Evolutionary conservation across 352 stramenopile species (phyloP), one percentile per base, ranked within the genome.

Genomic region (Pythium chondricola): DNA sequence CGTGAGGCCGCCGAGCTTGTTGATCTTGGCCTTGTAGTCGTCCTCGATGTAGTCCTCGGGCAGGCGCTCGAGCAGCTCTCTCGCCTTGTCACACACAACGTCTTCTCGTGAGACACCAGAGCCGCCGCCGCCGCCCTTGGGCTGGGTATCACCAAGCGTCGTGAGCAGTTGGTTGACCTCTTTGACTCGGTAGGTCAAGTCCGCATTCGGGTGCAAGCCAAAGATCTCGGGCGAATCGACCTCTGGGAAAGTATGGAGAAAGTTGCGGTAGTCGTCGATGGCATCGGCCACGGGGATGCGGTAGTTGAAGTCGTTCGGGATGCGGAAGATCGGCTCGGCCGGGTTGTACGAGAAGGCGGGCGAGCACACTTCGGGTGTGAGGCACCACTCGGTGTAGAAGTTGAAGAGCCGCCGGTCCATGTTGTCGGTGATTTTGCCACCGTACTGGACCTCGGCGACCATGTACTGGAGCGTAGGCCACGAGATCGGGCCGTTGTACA

Each of bases 391-490:
- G 14, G 93, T 95, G 65, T 99, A 99, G 31, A 90, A 98, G 58
- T 97, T 97, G 61, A 99, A 98, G 39, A 99, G 70, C 18, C 95
- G 75, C 0, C 96, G 92, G 58, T 99, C 96, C 63, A 99, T 84
- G 50, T 98, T 97, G 70, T 99, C 97, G 9, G 96, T 99, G 60
- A 99, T 98, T 64, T 99, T 99, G 58, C 96, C 96, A 35, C 96
- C 96, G 69, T 99, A 99, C 60, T 99, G 93, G 11, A 97, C 95
- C 65, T 98, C 96, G 8, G 91, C 88, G 22, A 99, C 95, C 94
- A 99, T 98, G 70, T 99, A 99, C 77, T 98, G 93, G 51, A 99
- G 90, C 20, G 96, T 98, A 7, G 85, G 84, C 96, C 96, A 99
- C 51, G 91, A 98, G 62, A 99, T 98, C 35, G 93, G 93, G 2